Evolutionary conservation across 2,329 filamentous ascomycete species (phyloP), one percentile per base, ranked within the genome.

Genomic region (Aspergillus tanneri): DNA sequence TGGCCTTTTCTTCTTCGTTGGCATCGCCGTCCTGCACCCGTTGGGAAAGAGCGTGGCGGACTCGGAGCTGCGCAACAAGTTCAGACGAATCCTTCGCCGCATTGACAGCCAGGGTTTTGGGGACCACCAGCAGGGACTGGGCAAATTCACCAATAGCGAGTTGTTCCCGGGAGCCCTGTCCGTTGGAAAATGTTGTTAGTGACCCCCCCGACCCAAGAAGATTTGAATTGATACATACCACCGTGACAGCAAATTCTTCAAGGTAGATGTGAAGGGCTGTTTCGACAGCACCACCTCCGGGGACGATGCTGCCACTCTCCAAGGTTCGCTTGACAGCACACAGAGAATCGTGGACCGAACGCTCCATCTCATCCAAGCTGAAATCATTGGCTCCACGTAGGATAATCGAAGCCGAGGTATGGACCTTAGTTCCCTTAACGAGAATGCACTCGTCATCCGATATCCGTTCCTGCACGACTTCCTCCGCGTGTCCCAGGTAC

Each of bases 251-350:
- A 72, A 95, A 99, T 74, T 99, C 93, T 77, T 99, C 93, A 25
- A 99, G 83, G 76, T 97, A 99, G 69, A 99, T 99, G 77, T 97
- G 93, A 57, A 99, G 82, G 40, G 93, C 93, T n/a, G 93, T 97
- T 78, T 99, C 93, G 18, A 96, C 92, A 35, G 93, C 93, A 67
- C 92, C 93, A 58, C 93, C 93, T 58, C 93, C 93, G 12, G 93
- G 93, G 30, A 99, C 93, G 58, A 99, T 95, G 73, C 88, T 91
- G 64, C 93, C 93, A 66, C 90, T 96, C 77, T 99, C 93, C 6
- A 99, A 80, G 3, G 93, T 96, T 61, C 93, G 85, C 84, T 99
- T 99, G 56, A 99, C 91, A 38, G 93, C 93, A 59, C 89, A 96
- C 38, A 99, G 80, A 11, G 92, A 95, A 73, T 99, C 93, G 76